These are phyloP conservation scores for Bruguiera parviflora DNA, from an alignment of 345 rosid genomes.

Conservation along the genomic window DNA sequence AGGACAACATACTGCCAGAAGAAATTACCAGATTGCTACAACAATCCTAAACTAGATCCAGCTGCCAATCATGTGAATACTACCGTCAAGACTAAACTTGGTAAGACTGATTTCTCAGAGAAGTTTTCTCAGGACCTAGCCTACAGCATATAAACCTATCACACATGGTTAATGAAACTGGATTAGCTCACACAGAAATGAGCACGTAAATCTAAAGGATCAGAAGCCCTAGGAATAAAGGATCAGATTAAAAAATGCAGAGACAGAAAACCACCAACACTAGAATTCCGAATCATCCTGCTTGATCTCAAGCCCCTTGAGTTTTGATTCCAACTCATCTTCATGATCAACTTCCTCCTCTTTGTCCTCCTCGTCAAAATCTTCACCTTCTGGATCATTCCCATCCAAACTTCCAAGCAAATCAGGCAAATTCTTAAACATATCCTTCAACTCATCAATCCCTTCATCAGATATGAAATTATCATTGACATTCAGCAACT, in stretches of 20 bases:
- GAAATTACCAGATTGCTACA: conserved; percentile 6
- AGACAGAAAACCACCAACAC: background rate
- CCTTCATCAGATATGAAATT: conserved; percentile 37
- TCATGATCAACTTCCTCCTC: conserved; percentile 44
- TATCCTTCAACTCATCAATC: conserved; percentile 31
- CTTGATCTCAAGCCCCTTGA: conserved; percentile 62
- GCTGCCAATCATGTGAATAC: conserved; percentile 5
- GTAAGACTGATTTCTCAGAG: background rate
- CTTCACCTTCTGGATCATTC: conserved; percentile 59
- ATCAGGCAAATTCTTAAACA: conserved; percentile 24
- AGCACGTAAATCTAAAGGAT: background rate
- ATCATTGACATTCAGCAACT: conserved; percentile 29
- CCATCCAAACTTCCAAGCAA: conserved; percentile 32
- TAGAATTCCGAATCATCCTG: conserved; percentile 34
- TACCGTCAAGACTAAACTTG: background rate
- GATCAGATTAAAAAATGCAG: background rate
- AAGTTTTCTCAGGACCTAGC: conserved; percentile 13
- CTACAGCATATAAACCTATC: conserved; percentile 12
- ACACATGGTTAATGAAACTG: conserved; percentile 8
- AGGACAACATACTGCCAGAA: background rate
- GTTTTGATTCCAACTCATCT: conserved; percentile 68
- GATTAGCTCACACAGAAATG: conserved; percentile 14
- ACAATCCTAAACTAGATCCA: conserved; percentile 16
- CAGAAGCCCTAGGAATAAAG: background rate
- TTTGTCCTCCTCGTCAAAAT: conserved; percentile 55